Evolutionary conservation across 306 rosid species (phyloP).

Genomic region (Neltuma alba): DNA sequence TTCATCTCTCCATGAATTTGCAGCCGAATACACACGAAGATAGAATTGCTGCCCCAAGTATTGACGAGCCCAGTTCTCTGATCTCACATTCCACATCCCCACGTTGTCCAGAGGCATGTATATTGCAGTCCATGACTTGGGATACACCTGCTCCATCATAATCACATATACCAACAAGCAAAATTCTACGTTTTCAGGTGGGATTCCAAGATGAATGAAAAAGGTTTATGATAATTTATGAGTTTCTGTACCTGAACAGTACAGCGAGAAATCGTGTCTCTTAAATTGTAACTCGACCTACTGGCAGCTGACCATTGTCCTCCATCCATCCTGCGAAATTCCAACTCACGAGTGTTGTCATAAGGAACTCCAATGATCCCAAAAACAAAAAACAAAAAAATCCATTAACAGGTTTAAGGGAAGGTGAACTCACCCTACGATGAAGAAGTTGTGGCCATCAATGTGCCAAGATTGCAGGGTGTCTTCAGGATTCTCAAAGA

Average conservation of each 20-base stretch:
- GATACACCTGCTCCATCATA: constrained; percentile 61
- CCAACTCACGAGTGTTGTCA: not conserved
- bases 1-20: constrained; percentile 86
- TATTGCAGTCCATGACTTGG: constrained; percentile 85
- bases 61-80: constrained; percentile 79
- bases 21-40: constrained; percentile 72
- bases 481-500: constrained; percentile 80
- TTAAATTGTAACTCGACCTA: constrained; percentile 64
- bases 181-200: not conserved
- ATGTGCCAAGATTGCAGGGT: constrained; percentile 79
- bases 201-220: not conserved
- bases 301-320: constrained; percentile 77
- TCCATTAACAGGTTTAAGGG: not conserved
- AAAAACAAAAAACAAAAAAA: not conserved
- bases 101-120: constrained; percentile 89
- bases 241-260: constrained; percentile 67
- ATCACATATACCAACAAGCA: not conserved
- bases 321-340: constrained; percentile 73
- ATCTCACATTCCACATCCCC: constrained; percentile 92
- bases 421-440: constrained; percentile 67
- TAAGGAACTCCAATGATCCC: not conserved
- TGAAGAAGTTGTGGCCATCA: constrained; percentile 77
- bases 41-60: constrained; percentile 89
- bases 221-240: constrained; percentile 6
- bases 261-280: constrained; percentile 79